Base-by-base conservation (phyloP, 2,329 filamentous ascomycete genomes). In the Aureobasidium leucospermi region DNA sequence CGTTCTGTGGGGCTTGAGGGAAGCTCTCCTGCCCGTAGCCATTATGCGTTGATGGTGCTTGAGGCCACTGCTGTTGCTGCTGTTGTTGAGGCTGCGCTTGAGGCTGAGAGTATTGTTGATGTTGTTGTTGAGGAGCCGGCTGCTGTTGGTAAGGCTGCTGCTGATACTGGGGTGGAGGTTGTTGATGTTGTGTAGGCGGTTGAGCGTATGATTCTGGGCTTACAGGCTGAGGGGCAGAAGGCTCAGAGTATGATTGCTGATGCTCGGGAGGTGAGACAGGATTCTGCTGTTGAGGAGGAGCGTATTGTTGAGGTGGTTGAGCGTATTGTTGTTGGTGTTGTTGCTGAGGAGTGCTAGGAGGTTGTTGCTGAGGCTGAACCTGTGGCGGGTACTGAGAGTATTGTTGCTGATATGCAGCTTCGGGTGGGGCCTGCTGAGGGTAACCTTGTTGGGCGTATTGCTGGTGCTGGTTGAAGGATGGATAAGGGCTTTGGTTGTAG, bases 401-500 rank as follows among this genome's bases (percentile, higher is more conserved):
- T 39, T 70, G 69, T 49, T 69, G 66, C 38, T 66, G 66, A 16
- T 63, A 65, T 62, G 56, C 63, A 31, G 55, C 32, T 13, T 48
- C 32, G 58, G 38, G 67, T 61, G 45, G 69, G 65, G 10, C 62
- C 51, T 36, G 69, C 67, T 46, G 71, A 67, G 71, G 69, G 34
- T 73, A 70, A 0, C 73, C 66, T 48, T 70, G 70, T 9, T 72
- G 68, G 29, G 69, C 59, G 43, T 74, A 73, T 46, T 67, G 63
- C 61, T 74, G 73, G 36, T 78, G 36, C 15, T 49, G 74, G 55
- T 58, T 49, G 46, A 76, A 77, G 39, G 76, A 76, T n/a, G 72
- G 71, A 63, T 85, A 86, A 39, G 76, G 73, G 16, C 79, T 76
- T 56, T 81, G 81, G 10, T 79, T 77, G 47, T 76, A 70, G 10